Percentiles rank a stretch among this genome's conserved stretches.
These are phyloP conservation scores for Prunus fruticosa DNA, from an alignment of 306 rosid species.

Conservation along the genomic window DNA sequence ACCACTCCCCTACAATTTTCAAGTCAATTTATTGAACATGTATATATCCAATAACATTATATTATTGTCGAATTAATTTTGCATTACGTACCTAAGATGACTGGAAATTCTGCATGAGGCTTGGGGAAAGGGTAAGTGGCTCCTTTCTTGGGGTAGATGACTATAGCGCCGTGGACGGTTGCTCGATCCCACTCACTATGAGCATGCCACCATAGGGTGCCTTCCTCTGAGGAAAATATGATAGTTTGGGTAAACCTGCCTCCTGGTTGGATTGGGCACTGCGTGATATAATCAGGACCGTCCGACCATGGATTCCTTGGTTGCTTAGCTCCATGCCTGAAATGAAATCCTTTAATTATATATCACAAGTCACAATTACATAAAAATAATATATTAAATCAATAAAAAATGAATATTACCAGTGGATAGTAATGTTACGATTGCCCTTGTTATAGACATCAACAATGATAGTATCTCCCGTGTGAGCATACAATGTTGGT, in stretches of 20 bases:
- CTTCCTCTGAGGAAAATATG: conserved; percentile 39
- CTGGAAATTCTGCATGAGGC: conserved; percentile 35
- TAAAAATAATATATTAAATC: too few relatives aligned
- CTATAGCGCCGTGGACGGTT: conserved; percentile 53
- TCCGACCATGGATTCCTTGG: conserved; percentile 50
- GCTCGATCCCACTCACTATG: conserved; percentile 64
- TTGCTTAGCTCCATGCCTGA: conserved; percentile 49
- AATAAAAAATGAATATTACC: conserved; percentile 22
- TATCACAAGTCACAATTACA: too few relatives aligned
- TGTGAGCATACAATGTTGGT: conserved; percentile 33
- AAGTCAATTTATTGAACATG: not conserved
- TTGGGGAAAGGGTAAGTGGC: conserved; percentile 34
- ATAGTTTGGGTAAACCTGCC: conserved; percentile 36
- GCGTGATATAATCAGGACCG: conserved; percentile 47
- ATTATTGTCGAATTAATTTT: too few relatives aligned
- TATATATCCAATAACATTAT: too few relatives aligned
- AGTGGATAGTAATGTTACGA: conserved; percentile 52
- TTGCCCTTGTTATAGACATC: conserved; percentile 38
- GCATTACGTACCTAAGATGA: conserved; percentile 39
- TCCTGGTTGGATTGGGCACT: conserved; percentile 49
- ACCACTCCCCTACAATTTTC: conserved; percentile 31
- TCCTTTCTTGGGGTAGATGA: conserved; percentile 33
- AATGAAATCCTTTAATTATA: not conserved
- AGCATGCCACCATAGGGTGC: conserved; percentile 75
- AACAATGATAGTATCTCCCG: conserved; percentile 41